Base-by-base conservation (phyloP, 2,329 filamentous ascomycete genomes). In the Cryphonectria parasitica region DNA sequence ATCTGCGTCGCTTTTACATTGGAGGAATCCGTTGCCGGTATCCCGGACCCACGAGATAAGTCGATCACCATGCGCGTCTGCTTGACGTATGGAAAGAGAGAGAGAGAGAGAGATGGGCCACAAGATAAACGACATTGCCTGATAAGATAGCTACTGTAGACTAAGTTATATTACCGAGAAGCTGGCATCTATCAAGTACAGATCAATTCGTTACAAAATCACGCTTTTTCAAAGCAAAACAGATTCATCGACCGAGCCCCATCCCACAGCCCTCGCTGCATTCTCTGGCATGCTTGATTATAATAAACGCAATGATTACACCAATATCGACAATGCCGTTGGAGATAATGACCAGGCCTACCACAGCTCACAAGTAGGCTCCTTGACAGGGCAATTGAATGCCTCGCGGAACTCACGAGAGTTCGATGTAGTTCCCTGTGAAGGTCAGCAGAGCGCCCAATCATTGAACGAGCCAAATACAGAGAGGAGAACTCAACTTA, bases 281-380 rank as follows among this genome's bases (percentile, higher is more conserved):
- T 58, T 58, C 25, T 58, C 15, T 19, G 17, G 28, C 6, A 22
- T 58, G 25, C 6, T 31, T 15, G 8, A 56, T 17, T 25, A 56
- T 13, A 58, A 58, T 17, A 19, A 45, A 19, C 54, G 25, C 28
- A 34, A 7, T 31, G 2, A 62, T 25, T 34, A 39, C 19, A 25
- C 19, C 11, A 22, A 22, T 13, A 41, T 41, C 19, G 36, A 25
- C 7, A 36, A 58, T 58, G 15, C 25, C 31, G 54, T 31, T 15
- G 28, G 15, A 13, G 15, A 31, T 7, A 2, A 31, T 28, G 2
- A 19, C 25, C 28, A 31, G 15, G 0, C 25, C 70, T 73, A 93
- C 90, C 91, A 93, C 70, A 93, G 80, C 79, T 92, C 87, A 78
- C 91, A 93, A 43, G 85, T 87, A 0, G 90, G 90, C 77, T 92